Percentiles rank a stretch among this genome's conserved stretches.
Evolutionary conservation across 495 filamentous ascomycete species (phyloP).

Genomic region (Penicillium dipodomyicola): DNA sequence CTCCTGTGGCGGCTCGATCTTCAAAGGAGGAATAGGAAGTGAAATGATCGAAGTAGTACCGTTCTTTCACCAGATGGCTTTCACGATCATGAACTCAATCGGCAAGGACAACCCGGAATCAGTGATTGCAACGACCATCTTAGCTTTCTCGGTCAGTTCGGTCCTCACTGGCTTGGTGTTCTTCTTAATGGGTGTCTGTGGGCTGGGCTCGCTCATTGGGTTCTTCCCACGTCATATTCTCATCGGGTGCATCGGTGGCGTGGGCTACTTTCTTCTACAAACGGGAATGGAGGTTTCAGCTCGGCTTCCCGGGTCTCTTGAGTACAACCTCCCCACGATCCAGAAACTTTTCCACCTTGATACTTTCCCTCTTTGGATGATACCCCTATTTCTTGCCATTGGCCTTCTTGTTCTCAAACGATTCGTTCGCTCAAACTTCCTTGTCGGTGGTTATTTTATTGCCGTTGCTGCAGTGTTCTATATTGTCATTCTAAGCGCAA

Average conservation of each 20-base stretch:
- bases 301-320: conserved; percentile 75
- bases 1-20: conserved; percentile 78
- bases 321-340: conserved; percentile 74
- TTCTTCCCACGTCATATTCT: conserved; percentile 96
- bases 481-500: conserved; percentile 63
- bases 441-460: conserved; percentile 85
- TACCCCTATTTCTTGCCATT: conserved; percentile 74
- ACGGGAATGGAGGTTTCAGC: conserved; percentile 96
- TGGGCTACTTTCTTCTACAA: conserved; percentile 91
- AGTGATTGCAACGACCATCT: conserved; percentile 87
- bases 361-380: conserved; percentile 77
- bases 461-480: conserved; percentile 79
- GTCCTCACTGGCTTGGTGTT: conserved; percentile 88
- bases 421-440: conserved; percentile 72
- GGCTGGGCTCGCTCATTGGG: conserved; percentile 84
- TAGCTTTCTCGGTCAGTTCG: conserved; percentile 86
- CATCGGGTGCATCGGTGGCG: conserved; percentile 96
- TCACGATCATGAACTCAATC: conserved; percentile 74
- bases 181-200: conserved; percentile 81
- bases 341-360: conserved; percentile 65
- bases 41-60: conserved; percentile 98
- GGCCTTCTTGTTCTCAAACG: conserved; percentile 72
- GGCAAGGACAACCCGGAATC: conserved; percentile 78
- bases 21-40: conserved; percentile 91
- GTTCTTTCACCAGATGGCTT: conserved; percentile 97